phyloP scores from a whole-genome alignment of 164 flowering plant genomes.

The Vitis cinerea region DNA sequence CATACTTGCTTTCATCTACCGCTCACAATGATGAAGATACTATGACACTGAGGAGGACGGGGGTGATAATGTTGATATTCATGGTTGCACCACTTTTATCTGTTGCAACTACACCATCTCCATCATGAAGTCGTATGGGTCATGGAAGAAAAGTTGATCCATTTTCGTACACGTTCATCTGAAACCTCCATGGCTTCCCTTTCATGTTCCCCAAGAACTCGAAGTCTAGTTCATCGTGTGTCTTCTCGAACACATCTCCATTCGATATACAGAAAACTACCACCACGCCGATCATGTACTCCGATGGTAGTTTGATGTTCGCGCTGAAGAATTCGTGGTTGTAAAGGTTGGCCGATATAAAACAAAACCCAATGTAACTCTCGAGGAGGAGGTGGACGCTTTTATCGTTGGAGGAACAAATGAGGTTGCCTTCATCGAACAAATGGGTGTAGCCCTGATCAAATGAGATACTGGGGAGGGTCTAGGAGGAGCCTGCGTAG shows the following conservation, averaged over 20 bases:
- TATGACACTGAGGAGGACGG: too few species aligned
- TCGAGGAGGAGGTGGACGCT: slow-evolving; percentile 54
- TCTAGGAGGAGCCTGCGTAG: slow-evolving; percentile 19
- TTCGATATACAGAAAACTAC: slow-evolving; percentile 93
- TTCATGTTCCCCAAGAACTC: slow-evolving; percentile 76
- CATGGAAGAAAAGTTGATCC: slow-evolving; percentile 20
- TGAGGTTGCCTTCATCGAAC: slow-evolving; percentile 65
- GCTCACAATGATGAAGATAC: too few species aligned
- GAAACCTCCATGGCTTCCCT: slow-evolving; percentile 85
- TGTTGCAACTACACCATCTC: too few species aligned
- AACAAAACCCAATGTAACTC: slow-evolving; percentile 56
- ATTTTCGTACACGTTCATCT: slow-evolving; percentile 86
- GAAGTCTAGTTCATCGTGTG: slow-evolving; percentile 87
- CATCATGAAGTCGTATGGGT: too few species aligned
- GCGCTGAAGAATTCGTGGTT: slow-evolving; percentile 88
- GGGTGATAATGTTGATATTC: too few species aligned
- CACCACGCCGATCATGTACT: slow-evolving; percentile 75
- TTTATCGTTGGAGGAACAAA: slow-evolving; percentile 44
- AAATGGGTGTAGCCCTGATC: slow-evolving; percentile 59
- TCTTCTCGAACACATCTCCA: slow-evolving; percentile 72
- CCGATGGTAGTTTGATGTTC: slow-evolving; percentile 70
- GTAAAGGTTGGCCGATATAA: slow-evolving; percentile 69
- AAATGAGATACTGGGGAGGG: slow-evolving; percentile 45
- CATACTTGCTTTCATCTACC: too few species aligned
- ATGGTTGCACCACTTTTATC: too few species aligned